These are phyloP conservation scores for Bullera alba DNA, from an alignment of 768 basidiomycete species.

Conservation along the genomic window DNA sequence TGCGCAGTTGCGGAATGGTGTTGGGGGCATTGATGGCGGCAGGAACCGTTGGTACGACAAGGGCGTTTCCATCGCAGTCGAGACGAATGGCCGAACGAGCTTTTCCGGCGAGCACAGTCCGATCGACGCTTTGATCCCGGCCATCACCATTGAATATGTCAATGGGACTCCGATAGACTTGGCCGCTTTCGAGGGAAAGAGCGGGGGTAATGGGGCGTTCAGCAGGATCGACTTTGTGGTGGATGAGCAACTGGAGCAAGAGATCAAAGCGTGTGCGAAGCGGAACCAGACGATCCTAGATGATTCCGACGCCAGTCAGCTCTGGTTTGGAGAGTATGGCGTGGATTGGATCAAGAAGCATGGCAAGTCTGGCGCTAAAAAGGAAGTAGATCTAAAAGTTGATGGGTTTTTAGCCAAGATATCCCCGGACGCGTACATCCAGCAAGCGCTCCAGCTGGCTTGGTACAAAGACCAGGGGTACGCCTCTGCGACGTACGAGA, in stretches of 20 bases:
- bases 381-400: slow-evolving; percentile 1
- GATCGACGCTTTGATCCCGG: slow-evolving; percentile 82
- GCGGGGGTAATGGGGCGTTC: slow-evolving; percentile 46
- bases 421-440: slow-evolving; percentile 76
- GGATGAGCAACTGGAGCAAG: slow-evolving; percentile 56
- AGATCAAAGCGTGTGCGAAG: slow-evolving; percentile 56
- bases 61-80: slow-evolving; percentile 70
- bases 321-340: slow-evolving; percentile 78
- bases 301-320: slow-evolving; percentile 74
- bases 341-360: slow-evolving; percentile 74
- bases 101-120: slow-evolving; percentile 86
- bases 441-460: slow-evolving; percentile 85
- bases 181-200: slow-evolving; percentile 45
- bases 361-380: slow-evolving; percentile 52
- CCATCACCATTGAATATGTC: slow-evolving; percentile 75
- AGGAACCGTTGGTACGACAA: slow-evolving; percentile 90
- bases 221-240: slow-evolving; percentile 66
- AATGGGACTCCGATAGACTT: slow-evolving; percentile 62
- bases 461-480: slow-evolving; percentile 71
- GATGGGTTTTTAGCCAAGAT: slow-evolving; percentile 51
- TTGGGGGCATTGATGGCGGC: slow-evolving; percentile 57
- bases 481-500: slow-evolving; percentile 88
- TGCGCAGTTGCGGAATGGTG: slow-evolving; percentile 67
- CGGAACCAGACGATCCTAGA: slow-evolving; percentile 58
- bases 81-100: slow-evolving; percentile 74